Evolutionary conservation across 345 rosid genomes (phyloP).

Genomic region (Brassica napus): DNA sequence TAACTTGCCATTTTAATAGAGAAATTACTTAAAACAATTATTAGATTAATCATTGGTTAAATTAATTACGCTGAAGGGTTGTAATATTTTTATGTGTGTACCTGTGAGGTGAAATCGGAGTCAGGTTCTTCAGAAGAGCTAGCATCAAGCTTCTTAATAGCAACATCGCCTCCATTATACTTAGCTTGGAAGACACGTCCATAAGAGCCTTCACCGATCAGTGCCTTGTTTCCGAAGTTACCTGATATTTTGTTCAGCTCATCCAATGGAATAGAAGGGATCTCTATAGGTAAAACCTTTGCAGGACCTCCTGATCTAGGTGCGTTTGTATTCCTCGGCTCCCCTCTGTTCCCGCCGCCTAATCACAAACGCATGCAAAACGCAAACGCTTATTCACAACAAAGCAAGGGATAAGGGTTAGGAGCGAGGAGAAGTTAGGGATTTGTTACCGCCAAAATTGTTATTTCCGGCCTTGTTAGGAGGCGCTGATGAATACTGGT

Average conservation of each 20-base stretch:
- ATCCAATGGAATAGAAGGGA: constrained; percentile 62
- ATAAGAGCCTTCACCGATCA: constrained; percentile 96
- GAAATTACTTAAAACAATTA: neutral
- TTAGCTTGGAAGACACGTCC: constrained; percentile 85
- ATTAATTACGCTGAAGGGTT: neutral
- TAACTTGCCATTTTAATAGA: constrained; percentile 49
- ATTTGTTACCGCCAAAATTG: constrained; percentile 42
- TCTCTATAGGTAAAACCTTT: constrained; percentile 76
- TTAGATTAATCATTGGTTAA: neutral
- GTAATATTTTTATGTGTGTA: constrained; percentile 16
- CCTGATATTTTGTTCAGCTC: constrained; percentile 63
- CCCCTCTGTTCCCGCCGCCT: constrained; percentile 67
- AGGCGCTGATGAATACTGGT: constrained; percentile 68
- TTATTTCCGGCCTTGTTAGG: constrained; percentile 59
- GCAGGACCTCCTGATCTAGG: constrained; percentile 73
- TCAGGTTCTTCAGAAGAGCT: constrained; percentile 79
- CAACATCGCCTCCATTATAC: constrained; percentile 56
- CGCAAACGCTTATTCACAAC: neutral
- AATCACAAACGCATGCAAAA: neutral
- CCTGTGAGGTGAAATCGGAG: constrained; percentile 85
- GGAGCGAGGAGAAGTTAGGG: neutral
- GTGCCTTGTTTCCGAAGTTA: constrained; percentile 78
- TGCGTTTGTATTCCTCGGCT: constrained; percentile 55
- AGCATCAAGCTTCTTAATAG: constrained; percentile 89
- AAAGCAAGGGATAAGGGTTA: neutral